Percentiles rank a stretch among this genome's conserved stretches.
Evolutionary conservation across 2,329 filamentous ascomycete genomes (phyloP).

Genomic region (Aspergillus persii): DNA sequence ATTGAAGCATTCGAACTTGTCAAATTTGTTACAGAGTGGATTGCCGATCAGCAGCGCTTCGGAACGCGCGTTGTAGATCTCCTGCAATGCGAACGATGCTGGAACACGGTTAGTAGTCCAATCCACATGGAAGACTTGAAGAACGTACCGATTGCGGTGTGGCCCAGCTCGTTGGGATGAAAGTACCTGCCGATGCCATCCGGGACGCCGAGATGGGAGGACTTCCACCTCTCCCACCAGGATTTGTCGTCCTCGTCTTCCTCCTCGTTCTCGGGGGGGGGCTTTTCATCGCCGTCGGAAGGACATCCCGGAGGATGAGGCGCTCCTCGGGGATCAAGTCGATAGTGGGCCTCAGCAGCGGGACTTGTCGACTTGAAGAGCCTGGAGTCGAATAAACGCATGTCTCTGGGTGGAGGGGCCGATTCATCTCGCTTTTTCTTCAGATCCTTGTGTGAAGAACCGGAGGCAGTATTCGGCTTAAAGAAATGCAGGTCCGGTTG

Average conservation of each 20-base stretch:
- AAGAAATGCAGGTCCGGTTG: conserved; percentile 35
- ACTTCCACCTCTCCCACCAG: too few relatives aligned
- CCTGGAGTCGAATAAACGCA: too few relatives aligned
- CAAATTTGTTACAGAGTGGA: not conserved
- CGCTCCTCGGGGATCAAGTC: not conserved
- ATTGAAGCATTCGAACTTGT: conserved; percentile 7
- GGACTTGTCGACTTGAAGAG: not conserved
- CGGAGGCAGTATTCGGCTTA: conserved; percentile 20
- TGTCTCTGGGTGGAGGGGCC: too few relatives aligned
- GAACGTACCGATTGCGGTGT: conserved; percentile 8
- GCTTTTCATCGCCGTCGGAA: not conserved
- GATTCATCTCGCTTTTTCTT: too few relatives aligned
- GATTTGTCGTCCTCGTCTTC: too few relatives aligned
- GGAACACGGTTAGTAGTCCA: too few relatives aligned
- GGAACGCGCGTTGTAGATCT: conserved; percentile 1
- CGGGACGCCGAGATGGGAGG: conserved; percentile 18
- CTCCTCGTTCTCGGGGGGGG: too few relatives aligned
- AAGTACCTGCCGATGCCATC: conserved; percentile 32
- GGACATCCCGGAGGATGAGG: not conserved
- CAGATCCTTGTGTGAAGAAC: too few relatives aligned
- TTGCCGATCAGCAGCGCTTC: not conserved
- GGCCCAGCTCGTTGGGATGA: conserved; percentile 31
- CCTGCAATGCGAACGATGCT: conserved; percentile 10
- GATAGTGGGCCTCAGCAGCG: not conserved
- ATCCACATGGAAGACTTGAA: too few relatives aligned